Conservation (phyloP, 2,329 filamentous ascomycete species). For the Trematosphaeria pertusa region DNA sequence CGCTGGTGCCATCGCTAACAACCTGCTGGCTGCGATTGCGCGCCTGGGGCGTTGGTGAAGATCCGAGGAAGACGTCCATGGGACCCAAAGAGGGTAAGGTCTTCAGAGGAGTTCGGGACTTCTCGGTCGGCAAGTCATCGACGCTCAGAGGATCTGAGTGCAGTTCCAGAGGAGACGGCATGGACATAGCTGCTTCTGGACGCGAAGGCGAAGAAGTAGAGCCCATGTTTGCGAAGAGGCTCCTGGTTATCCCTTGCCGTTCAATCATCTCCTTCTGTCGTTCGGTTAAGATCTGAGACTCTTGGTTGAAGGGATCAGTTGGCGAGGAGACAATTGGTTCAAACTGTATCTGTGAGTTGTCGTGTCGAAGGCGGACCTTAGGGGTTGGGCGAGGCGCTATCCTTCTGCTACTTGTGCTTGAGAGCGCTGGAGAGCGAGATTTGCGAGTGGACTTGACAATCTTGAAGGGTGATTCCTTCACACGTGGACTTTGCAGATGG, state of each 20-base stretch:
- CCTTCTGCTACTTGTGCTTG: constrained; percentile 27
- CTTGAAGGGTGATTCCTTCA: constrained; percentile 37
- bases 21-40: constrained; percentile 35
- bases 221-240: constrained; percentile 70
- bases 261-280: constrained; percentile 79
- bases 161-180: constrained; percentile 34
- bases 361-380: constrained; percentile 70
- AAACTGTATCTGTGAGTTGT: constrained; percentile 84
- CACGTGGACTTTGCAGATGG: constrained; percentile 26
- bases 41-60: constrained; percentile 45
- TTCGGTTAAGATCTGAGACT: constrained; percentile 80
- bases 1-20: constrained; percentile 32
- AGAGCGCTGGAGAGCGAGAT: constrained; percentile 35
- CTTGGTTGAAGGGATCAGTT: constrained; percentile 53
- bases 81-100: constrained; percentile 35
- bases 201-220: constrained; percentile 25
- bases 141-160: constrained; percentile 36
- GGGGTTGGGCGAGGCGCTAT: constrained; percentile 39
- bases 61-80: constrained; percentile 45
- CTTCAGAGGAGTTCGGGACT: constrained; percentile 30
- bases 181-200: constrained; percentile 6
- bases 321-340: constrained; percentile 70
- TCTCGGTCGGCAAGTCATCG: constrained; percentile 32
- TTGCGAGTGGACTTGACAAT: constrained; percentile 30
- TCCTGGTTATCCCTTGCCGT: constrained; percentile 69